Evolutionary conservation across 169 alveolate genomes (phyloP), one percentile per base, ranked within the genome.

Genomic region (Babesia divergens): DNA sequence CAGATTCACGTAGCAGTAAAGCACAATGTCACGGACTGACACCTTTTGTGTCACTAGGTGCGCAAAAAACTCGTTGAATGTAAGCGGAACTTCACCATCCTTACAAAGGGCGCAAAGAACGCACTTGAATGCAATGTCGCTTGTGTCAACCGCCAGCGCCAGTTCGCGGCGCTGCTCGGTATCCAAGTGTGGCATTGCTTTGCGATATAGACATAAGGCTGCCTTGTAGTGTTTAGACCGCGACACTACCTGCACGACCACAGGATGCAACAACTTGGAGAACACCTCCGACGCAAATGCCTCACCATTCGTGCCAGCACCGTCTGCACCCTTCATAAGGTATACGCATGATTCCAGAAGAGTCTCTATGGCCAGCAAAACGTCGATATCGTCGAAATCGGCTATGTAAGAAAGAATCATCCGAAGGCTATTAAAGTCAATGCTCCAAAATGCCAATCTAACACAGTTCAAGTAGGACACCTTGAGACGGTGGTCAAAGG

Each of bases 41-140:
- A 62, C 34, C 3, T 28, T 29, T 34, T 62, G 56, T 14, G 62
- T 62, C 18, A 62, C 72, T 31, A 62, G 37, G 5, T 62, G 72
- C 35, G 72, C 72, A n/a, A 62, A 62, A 34, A 58, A 62, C 40
- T 62, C 72, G 72, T 62, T 62, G 59, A 62, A 62, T 3, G 72
- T 62, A 32, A 62, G 47, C 44, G 72, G 72, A 1, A 46, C 72
- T 22, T 18, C 54, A 0, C 47, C 56, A 6, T 8, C 20, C 29
- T 29, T 18, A 24, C 60, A 44, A 16, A 62, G 34, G 18, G 60
- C 60, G 24, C 60, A 38, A 26, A 62, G 72, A 2, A 43, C n/a
- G 32, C 49, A 62, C 34, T 62, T 62, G 28, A 62, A 20, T 24
- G 56, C 51, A 50, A 62, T 62, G 20, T 24, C 72, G 53, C 72